These are phyloP conservation scores for Metschnikowia continentalis DNA, from an alignment of 805 yeast genomes.

Conservation along the genomic window DNA sequence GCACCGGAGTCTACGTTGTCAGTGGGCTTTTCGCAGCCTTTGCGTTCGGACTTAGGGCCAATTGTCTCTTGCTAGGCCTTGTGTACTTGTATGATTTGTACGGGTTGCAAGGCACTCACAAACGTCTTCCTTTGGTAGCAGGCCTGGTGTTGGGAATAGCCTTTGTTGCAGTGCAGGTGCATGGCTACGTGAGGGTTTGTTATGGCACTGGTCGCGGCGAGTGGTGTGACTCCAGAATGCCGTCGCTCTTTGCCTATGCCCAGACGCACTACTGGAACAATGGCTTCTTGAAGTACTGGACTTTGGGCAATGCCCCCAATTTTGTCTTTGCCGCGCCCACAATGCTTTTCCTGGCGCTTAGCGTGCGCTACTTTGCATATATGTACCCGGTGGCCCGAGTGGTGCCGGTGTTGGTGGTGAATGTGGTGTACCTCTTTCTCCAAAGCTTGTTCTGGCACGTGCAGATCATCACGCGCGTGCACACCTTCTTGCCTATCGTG, in stretches of 20 bases:
- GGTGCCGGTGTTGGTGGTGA: conserved; percentile 40
- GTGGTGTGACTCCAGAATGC: conserved; percentile 66
- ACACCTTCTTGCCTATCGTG: conserved; percentile 70
- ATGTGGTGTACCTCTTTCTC: conserved; percentile 43
- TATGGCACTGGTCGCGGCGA: conserved; percentile 53
- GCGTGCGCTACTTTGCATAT: conserved; percentile 36
- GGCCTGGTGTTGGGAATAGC: conserved; percentile 53
- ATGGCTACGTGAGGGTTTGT: conserved; percentile 61
- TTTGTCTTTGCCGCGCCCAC: conserved; percentile 75
- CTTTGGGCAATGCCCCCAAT: conserved; percentile 74
- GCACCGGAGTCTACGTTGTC: conserved; percentile 27
- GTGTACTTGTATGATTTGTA: conserved; percentile 57
- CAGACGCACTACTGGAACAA: conserved; percentile 81
- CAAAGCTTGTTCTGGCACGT: conserved; percentile 69
- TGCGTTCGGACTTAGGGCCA: conserved; percentile 67
- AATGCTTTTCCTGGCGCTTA: conserved; percentile 39
- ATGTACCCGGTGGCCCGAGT: conserved; percentile 32
- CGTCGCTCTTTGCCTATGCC: conserved; percentile 64
- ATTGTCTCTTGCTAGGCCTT: conserved; percentile 69
- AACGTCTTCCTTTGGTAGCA: conserved; percentile 37
- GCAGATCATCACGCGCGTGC: conserved; percentile 78
- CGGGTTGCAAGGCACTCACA: conserved; percentile 1
- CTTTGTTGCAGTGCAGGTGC: conserved; percentile 43
- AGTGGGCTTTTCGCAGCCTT: conserved; percentile 55
- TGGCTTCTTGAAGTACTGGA: conserved; percentile 84